Evolutionary conservation across 306 rosid genomes (phyloP).

Genomic region (Dalbergia cochinchinensis): DNA sequence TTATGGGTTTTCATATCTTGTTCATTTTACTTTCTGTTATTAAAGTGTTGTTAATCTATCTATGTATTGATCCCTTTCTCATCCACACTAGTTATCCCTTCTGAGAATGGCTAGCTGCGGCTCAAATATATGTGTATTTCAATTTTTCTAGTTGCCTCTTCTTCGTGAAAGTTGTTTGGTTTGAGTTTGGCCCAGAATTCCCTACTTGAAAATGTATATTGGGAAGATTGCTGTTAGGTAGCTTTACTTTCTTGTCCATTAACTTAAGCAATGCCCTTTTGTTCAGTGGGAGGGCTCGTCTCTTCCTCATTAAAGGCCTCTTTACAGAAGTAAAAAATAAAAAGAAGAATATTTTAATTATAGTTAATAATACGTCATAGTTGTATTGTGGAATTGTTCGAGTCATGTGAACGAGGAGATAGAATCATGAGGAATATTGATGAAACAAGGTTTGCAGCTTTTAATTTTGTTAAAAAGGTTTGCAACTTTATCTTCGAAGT

Average conservation of each 20-base stretch:
- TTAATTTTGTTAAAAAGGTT: not conserved
- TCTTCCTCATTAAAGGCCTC: not conserved
- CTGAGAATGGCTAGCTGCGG: no score
- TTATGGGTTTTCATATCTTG: not conserved
- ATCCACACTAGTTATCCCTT: no score
- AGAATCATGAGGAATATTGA: not conserved
- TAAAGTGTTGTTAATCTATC: not conserved
- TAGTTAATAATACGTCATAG: not conserved
- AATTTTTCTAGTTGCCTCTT: no score
- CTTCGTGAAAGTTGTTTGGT: no score
- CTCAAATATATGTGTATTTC: no score
- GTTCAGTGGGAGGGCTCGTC: not conserved
- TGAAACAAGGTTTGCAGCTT: not conserved
- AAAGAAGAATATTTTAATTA: not conserved
- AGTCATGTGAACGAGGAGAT: not conserved
- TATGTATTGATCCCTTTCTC: not conserved
- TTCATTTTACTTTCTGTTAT: conserved; percentile 1
- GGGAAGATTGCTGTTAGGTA: not conserved
- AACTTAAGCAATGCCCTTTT: not conserved
- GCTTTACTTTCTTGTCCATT: not conserved
- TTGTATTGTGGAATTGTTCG: not conserved
- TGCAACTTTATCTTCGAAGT: no score
- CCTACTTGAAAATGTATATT: no score
- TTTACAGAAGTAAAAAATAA: not conserved
- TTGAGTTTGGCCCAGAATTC: no score